Evolutionary conservation across 78 protist species (phyloP), one percentile per base, ranked within the genome.

Genomic region (Dictyostelium brefeldianum): DNA sequence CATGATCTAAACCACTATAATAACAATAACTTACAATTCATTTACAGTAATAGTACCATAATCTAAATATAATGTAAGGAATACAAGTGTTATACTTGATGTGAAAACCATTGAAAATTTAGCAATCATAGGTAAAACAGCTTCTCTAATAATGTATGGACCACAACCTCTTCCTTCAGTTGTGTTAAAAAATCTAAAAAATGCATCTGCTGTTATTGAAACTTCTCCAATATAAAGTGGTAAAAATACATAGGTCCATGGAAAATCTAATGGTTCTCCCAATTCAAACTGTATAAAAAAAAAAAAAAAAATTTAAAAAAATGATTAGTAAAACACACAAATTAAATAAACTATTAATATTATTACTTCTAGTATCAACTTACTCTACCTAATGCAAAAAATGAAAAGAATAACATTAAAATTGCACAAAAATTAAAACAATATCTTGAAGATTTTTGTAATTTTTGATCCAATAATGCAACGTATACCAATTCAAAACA

Each of bases 141-240:
- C 79, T 10, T n/a, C 20, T 73, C 46, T 73, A 29, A 73, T 43
- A n/a, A 36, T n/a, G 11, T 10, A 14, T 46, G 59, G 18, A 73
- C 22, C 56, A n/a, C 59, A 73, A 5, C 46, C 56, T 4, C 9
- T 47, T 18, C 18, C 79, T 1, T 73, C 59, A 46, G 56, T 73
- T 22, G 22, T 47, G 8, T 51, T 43, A 73, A 29, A 67, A 31
- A 31, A 67, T 67, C 75, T 67, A 14, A n/a, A 67, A 31, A 67
- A 67, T 27, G 75, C 75, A 31, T 73, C 79, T 46, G n/a, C 15
- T 8, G 47, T n/a, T 6, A 46, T 0, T 47, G 56, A 73, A 15
- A 36, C 51, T 73, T 73, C 79, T n/a, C 79, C 79, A 46, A 73
- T 20, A 46, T 73, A 73, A 20, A 73, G 47, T 46, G 79, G 79